phyloP scores from a whole-genome alignment of 2,329 filamentous ascomycete species.

The Sporothrix sp. region DNA sequence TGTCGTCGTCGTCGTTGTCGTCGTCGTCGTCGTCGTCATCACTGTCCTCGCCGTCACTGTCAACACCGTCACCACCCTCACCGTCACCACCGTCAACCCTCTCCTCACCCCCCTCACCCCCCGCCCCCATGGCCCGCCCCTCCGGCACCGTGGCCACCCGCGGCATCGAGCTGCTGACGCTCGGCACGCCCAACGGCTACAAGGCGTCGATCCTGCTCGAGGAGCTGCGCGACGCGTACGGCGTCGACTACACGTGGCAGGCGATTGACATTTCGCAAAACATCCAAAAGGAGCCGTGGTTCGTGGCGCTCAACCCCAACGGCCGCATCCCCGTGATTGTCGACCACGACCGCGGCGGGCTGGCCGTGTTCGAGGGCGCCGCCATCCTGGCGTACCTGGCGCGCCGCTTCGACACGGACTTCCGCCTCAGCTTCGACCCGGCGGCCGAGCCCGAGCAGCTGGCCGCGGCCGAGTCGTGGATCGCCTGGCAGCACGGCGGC shows the following conservation, averaged over 20 bases:
- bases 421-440: constrained; percentile 20
- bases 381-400: constrained; percentile 49
- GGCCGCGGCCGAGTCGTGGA: constrained; percentile 47
- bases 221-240: constrained; percentile 57
- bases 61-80: not conserved
- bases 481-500: constrained; percentile 65
- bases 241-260: constrained; percentile 49
- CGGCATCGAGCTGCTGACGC: constrained; percentile 56
- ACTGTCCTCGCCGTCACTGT: not conserved
- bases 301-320: constrained; percentile 52
- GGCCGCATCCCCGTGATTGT: constrained; percentile 56
- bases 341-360: constrained; percentile 52
- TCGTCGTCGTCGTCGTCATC: too few relatives aligned
- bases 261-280: constrained; percentile 50
- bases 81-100: not conserved
- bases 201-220: constrained; percentile 54
- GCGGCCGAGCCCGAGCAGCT: constrained; percentile 24
- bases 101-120: not conserved
- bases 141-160: constrained; percentile 51
- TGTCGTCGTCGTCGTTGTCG: too few relatives aligned
- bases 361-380: constrained; percentile 63
- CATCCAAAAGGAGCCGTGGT: constrained; percentile 60
- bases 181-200: constrained; percentile 28
- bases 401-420: constrained; percentile 36
- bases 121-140: constrained; percentile 24